phyloP scores from a whole-genome alignment of 108 stramenopile species.

The Skeletonema potamos region DNA sequence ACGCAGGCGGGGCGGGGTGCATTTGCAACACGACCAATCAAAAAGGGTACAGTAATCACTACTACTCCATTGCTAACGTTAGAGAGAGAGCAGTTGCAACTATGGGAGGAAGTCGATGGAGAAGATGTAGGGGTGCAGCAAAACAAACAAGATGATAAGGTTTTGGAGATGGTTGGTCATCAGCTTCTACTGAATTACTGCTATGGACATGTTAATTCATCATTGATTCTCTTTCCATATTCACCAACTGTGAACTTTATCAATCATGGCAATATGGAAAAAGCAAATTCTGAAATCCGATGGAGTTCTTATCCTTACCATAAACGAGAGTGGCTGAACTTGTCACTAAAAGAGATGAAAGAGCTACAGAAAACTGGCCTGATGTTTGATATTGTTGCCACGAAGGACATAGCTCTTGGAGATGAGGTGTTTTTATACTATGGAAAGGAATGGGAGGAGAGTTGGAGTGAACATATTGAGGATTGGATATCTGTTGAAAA shows the following conservation, averaged over 20 bases:
- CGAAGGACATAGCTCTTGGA: slow-evolving; percentile 44
- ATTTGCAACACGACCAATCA: slow-evolving; percentile 42
- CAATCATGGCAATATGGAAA: slow-evolving; percentile 49
- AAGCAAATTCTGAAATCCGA: slow-evolving; percentile 49
- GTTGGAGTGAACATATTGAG: slow-evolving; percentile 66
- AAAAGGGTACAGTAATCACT: slow-evolving; percentile 22
- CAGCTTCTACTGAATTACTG: slow-evolving; percentile 80
- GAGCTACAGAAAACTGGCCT: slow-evolving; percentile 4
- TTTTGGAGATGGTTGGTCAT: slow-evolving; percentile 1
- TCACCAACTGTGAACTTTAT: slow-evolving; percentile 59
- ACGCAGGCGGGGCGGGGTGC: slow-evolving; percentile 65
- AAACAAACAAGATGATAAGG: slow-evolving; percentile 27
- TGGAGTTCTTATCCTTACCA: slow-evolving; percentile 39
- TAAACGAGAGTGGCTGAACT: slow-evolving; percentile 28
- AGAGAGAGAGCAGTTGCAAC: slow-evolving; percentile 36
- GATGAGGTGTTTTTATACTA: slow-evolving; percentile 77
- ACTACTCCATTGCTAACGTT: slow-evolving; percentile 23
- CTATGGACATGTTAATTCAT: slow-evolving; percentile 61
- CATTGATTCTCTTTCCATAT: slow-evolving; percentile 71
- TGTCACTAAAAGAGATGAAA: slow-evolving; percentile 12
- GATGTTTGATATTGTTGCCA: slow-evolving; percentile 54
- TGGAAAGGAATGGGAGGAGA: slow-evolving; percentile 71
- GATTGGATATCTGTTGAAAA: slow-evolving; percentile 31
- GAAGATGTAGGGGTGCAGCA: not conserved
- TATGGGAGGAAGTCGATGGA: slow-evolving; percentile 36